Evolutionary conservation across 441 rosid species (phyloP).

Genomic region (Viola pubescens): DNA sequence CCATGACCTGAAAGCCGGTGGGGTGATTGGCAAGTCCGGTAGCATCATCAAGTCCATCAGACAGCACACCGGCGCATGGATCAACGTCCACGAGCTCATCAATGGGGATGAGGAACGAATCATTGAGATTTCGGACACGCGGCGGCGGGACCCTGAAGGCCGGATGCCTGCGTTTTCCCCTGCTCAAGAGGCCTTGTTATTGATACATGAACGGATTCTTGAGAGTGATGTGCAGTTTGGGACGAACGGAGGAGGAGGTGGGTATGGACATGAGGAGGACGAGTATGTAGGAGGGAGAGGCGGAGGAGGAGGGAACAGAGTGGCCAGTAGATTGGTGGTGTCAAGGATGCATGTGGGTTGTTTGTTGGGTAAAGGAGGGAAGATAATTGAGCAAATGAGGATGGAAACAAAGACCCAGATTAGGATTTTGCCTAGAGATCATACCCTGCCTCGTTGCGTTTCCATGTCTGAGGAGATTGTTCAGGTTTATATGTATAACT

Average conservation of each 20-base stretch:
- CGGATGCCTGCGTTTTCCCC: constrained; percentile 86
- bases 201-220: constrained; percentile 79
- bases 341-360: constrained; percentile 89
- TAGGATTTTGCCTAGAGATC: constrained; percentile 85
- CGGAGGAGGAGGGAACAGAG: constrained; percentile 47
- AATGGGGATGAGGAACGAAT: constrained; percentile 83
- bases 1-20: constrained; percentile 80
- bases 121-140: constrained; percentile 84
- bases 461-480: constrained; percentile 81
- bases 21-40: constrained; percentile 90
- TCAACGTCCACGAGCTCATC: constrained; percentile 84
- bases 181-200: constrained; percentile 79
- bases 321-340: constrained; percentile 75
- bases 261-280: constrained; percentile 43
- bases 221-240: constrained; percentile 61
- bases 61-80: constrained; percentile 93
- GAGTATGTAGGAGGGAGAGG: constrained; percentile 46
- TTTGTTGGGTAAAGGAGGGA: constrained; percentile 94
- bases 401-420: constrained; percentile 95
- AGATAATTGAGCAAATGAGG: constrained; percentile 98
- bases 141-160: constrained; percentile 89
- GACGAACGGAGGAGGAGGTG: constrained; percentile 29
- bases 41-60: constrained; percentile 77
- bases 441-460: constrained; percentile 78
- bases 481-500: constrained; percentile 41